Evolutionary conservation across 2,329 filamentous ascomycete genomes (phyloP), one percentile per base, ranked within the genome.

Genomic region (Ascocoryne sarcoides): DNA sequence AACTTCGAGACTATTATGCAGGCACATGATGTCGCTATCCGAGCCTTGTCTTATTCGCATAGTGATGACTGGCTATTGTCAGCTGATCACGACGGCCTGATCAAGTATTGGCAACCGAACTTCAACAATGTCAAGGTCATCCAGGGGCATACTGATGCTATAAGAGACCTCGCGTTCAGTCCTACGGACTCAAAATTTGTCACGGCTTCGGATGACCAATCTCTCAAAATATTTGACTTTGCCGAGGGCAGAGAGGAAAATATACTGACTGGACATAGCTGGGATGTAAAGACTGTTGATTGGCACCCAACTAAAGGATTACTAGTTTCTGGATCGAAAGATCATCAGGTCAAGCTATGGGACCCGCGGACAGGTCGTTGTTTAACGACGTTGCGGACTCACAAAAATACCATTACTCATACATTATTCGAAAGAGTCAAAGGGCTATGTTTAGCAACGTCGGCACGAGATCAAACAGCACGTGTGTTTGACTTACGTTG

Each of bases 1-100:
- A 96, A 98, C 63, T 98, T 98, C 55, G 92, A 98, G 66, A 96
- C 92, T 3, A 95, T 98, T 19, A 95, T 95, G 84, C 89, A 95
- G 68, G 90, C 90, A 29, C 90, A 96, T 62, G 90, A 95, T 63
- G 79, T 81, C 40, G 84, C 86, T 28, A 88, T 95, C 50, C 77
- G 87, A 52, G 81, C 84, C 8, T 71, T 89, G 33, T 78, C 79
- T 49, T 98, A 95, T 68, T 94, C 92, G 2, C 86, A 96, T 63
- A 93, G 84, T 54, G 86, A 95, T 59, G 92, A 98, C 65, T 98
- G 92, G 90, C 71, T 98, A 10, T 76, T 98, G 39, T 96, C 92
- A 5, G 89, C 86, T 39, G 92, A 96, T 59, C 89, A 96, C 62
- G 88, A 92, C 53, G 92, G 92, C 42, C 75, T 92, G 47, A 82